A percentile compares a stretch with the other conserved stretches of the same genome.
phyloP scores from a whole-genome alignment of 1,284 basidiomycete species.

The Pyrrhoderma lamaoense region DNA sequence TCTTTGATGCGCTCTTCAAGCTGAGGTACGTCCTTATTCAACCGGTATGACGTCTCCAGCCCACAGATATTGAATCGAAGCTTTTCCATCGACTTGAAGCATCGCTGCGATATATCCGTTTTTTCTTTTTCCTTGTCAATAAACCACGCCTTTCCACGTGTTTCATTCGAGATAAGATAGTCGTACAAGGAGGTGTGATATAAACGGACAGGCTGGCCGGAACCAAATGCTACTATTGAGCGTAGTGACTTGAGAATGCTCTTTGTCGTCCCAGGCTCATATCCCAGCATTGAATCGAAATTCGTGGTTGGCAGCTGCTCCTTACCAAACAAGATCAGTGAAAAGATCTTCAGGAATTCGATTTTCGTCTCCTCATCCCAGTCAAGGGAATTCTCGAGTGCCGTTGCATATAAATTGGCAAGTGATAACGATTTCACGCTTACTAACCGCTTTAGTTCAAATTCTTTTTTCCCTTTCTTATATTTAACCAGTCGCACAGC shows the following conservation, averaged over 20 bases:
- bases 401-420: background rate
- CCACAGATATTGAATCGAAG: conserved; percentile 51
- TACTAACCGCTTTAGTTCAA: no score
- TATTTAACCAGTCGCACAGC: background rate
- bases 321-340: background rate
- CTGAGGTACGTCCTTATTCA: background rate
- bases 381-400: background rate
- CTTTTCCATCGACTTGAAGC: conserved; percentile 19
- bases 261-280: no score
- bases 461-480: no score
- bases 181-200: background rate
- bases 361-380: background rate
- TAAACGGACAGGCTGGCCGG: background rate
- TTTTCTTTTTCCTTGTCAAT: background rate
- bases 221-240: background rate
- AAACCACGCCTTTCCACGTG: background rate
- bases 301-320: background rate
- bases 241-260: background rate
- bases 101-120: background rate
- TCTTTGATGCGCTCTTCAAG: conserved; percentile 4
- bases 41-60: conserved; percentile 32
- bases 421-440: no score
- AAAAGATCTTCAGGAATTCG: background rate
- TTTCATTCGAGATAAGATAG: background rate
- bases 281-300: background rate